Conservation (phyloP, 2,329 filamentous ascomycete genomes). For the Pseudogymnoascus sp. region DNA sequence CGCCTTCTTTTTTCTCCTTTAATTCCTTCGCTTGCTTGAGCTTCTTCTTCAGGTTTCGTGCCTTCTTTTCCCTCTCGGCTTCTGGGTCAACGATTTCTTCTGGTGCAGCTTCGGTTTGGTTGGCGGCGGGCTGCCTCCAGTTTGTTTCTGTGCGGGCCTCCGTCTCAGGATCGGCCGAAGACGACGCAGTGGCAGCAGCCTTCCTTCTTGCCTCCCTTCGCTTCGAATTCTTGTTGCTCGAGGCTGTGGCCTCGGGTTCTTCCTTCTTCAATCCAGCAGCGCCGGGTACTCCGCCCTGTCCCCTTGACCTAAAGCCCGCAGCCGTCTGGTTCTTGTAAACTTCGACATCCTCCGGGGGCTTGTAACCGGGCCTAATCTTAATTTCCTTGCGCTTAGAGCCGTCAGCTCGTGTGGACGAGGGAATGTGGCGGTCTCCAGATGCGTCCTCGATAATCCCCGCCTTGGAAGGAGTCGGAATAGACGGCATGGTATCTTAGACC, state of each 20-base stretch:
- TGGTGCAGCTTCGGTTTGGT: constrained; percentile 26
- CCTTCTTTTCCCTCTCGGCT: constrained; percentile 84
- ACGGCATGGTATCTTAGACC: constrained; percentile 28
- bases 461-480: constrained; percentile 41
- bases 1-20: constrained; percentile 82
- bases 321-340: constrained; percentile 91
- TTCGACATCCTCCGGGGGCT: constrained; percentile 90
- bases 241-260: constrained; percentile 43
- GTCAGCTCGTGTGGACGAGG: constrained; percentile 77
- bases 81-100: constrained; percentile 55
- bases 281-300: constrained; percentile 65
- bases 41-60: constrained; percentile 86
- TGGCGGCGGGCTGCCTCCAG: constrained; percentile 13
- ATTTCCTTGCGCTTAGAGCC: constrained; percentile 92
- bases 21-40: constrained; percentile 87
- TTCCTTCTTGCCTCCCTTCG: constrained; percentile 59
- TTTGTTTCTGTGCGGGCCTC: constrained; percentile 24
- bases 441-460: constrained; percentile 68
- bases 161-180: constrained; percentile 27
- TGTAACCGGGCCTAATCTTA: constrained; percentile 86
- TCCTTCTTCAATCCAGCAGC: constrained; percentile 49
- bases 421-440: constrained; percentile 81
- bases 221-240: constrained; percentile 83
- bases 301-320: constrained; percentile 73
- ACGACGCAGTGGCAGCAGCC: constrained; percentile 39